phyloP scores from a whole-genome alignment of 148 eudicot genomes.

The Nepenthes mirabilis region DNA sequence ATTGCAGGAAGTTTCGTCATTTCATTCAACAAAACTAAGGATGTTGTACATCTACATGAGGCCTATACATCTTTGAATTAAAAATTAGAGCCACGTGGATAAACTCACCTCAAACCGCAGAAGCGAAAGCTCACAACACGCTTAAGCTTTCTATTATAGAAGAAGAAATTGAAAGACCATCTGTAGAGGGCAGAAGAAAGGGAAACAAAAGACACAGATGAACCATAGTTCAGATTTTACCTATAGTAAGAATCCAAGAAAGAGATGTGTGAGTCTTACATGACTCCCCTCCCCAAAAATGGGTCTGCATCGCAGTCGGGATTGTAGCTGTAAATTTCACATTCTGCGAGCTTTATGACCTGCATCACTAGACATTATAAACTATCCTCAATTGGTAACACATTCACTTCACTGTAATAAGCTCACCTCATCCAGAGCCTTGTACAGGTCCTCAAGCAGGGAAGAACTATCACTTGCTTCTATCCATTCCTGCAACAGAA shows the following conservation, averaged over 20 bases:
- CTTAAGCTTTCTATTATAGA: conserved; percentile 85
- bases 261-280: conserved; percentile 34
- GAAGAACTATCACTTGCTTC: conserved; percentile 57
- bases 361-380: conserved; percentile 23
- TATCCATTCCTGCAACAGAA: conserved; percentile 48
- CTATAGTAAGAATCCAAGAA: conserved; percentile 1
- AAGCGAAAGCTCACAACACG: conserved; percentile 85
- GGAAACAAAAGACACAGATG: conserved; percentile 1
- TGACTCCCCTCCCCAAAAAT: conserved; percentile 73
- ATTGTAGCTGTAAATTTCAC: conserved; percentile 88
- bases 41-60: not conserved
- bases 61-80: not conserved
- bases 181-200: conserved; percentile 25
- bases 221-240: conserved; percentile 1
- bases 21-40: not conserved
- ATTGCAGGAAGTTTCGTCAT: not conserved
- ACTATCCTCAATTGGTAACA: not conserved
- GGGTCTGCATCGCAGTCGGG: conserved; percentile 85
- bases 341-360: conserved; percentile 82
- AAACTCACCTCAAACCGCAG: conserved; percentile 65
- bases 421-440: conserved; percentile 86
- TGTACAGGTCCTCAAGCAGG: conserved; percentile 59
- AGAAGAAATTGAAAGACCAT: conserved; percentile 93
- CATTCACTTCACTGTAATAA: conserved; percentile 1
- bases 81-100: not conserved